Conservation (phyloP, 768 basidiomycete genomes). For the Artomyces pyxidatus region DNA sequence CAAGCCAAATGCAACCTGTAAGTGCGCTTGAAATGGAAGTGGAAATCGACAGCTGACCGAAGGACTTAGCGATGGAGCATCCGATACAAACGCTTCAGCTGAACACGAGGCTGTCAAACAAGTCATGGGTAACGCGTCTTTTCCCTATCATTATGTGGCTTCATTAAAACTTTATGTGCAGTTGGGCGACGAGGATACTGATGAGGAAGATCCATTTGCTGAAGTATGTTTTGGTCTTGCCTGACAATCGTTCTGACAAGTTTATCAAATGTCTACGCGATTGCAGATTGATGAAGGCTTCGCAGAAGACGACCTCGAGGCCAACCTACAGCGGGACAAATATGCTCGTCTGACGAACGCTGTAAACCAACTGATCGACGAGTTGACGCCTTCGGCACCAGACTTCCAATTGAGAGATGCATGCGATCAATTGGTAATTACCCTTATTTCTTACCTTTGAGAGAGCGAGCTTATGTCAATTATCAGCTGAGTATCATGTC, state of each 20-base stretch:
- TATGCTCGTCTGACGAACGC: slow-evolving; percentile 76
- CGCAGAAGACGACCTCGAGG: slow-evolving; percentile 84
- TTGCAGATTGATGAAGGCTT: slow-evolving; percentile 89
- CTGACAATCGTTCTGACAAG: neutral
- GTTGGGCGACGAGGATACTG: slow-evolving; percentile 74
- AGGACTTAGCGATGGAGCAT: slow-evolving; percentile 40
- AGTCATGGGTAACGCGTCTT: slow-evolving; percentile 62
- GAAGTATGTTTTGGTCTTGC: slow-evolving; percentile 41
- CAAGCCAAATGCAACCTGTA: slow-evolving; percentile 60
- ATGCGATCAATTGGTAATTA: slow-evolving; percentile 77
- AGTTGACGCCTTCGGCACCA: slow-evolving; percentile 71
- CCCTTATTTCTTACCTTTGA: slow-evolving; percentile 1
- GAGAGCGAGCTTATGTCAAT: neutral
- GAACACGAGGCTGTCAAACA: slow-evolving; percentile 79
- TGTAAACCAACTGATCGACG: slow-evolving; percentile 81
- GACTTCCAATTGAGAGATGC: slow-evolving; percentile 79
- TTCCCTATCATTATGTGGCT: neutral
- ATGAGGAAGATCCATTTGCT: slow-evolving; percentile 95
- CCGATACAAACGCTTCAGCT: slow-evolving; percentile 72
- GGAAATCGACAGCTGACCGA: slow-evolving; percentile 2
- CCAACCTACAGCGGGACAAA: slow-evolving; percentile 90
- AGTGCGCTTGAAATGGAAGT: too few relatives aligned
- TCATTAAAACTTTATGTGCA: slow-evolving; percentile 20
- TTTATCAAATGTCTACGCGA: slow-evolving; percentile 4
- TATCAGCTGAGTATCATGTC: slow-evolving; percentile 65